phyloP scores from a whole-genome alignment of 352 stramenopile species.

The Ophiocytium majus region DNA sequence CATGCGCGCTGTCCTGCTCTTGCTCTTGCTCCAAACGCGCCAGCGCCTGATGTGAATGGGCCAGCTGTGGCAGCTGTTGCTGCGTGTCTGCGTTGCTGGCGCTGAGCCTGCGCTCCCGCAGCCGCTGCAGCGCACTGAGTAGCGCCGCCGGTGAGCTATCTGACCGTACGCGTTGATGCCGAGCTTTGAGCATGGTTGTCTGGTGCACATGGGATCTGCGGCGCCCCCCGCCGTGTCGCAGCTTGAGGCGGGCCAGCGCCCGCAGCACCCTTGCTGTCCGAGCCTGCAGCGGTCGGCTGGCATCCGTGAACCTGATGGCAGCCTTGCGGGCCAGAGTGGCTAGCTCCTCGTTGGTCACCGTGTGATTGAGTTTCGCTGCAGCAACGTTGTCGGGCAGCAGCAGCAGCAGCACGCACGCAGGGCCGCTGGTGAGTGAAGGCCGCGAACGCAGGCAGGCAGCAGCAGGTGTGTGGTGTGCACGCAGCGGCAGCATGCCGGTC shows the following conservation, averaged over 20 bases:
- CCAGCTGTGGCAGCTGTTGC: constrained; percentile 4
- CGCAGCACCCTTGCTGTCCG: not conserved
- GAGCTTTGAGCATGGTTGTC: not conserved
- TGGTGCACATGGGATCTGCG: not conserved
- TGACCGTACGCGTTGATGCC: not conserved
- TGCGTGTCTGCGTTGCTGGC: not conserved
- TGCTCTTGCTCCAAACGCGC: no score
- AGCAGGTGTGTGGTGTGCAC: no score
- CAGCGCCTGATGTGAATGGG: no score
- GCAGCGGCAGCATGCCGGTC: no score
- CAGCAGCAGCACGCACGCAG: no score
- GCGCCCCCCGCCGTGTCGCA: not conserved
- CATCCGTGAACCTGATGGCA: not conserved
- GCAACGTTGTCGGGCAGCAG: no score
- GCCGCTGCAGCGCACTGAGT: not conserved
- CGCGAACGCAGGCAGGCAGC: no score
- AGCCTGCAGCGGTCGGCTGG: not conserved
- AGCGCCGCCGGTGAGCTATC: constrained; percentile 1
- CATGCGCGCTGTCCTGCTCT: no score
- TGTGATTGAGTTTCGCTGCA: not conserved
- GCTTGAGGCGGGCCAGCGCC: not conserved
- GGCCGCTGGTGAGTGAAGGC: no score
- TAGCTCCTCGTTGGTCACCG: not conserved
- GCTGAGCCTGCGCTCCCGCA: not conserved
- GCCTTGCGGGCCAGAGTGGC: not conserved